Evolutionary conservation across 2,329 filamentous ascomycete species (phyloP).

Genomic region (Talaromyces rugulosus): DNA sequence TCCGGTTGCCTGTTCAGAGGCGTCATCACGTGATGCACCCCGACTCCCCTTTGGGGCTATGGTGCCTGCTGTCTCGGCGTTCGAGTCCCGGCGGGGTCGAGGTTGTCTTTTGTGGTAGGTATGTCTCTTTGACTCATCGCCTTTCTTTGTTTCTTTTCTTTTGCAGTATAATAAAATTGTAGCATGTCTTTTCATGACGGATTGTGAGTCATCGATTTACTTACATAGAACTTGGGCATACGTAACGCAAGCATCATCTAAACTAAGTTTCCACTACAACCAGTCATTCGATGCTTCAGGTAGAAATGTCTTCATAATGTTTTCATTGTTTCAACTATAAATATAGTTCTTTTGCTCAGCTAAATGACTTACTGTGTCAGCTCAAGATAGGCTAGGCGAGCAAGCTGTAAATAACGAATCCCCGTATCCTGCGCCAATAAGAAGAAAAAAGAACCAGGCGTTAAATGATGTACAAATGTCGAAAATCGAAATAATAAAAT

Average conservation of each 20-base stretch:
- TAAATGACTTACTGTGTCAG: neutral
- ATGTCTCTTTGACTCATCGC: neutral
- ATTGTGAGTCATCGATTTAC: neutral
- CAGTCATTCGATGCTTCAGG: neutral
- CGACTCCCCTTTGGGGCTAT: neutral
- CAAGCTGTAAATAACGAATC: neutral
- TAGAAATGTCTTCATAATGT: neutral
- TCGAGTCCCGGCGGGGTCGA: neutral
- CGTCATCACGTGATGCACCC: neutral
- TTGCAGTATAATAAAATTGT: neutral
- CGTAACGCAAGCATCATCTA: no score
- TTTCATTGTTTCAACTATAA: neutral
- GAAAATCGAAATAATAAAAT: neutral
- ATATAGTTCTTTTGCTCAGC: neutral
- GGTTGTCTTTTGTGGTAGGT: neutral
- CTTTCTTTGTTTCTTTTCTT: no score
- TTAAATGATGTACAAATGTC: slow-evolving; percentile 1
- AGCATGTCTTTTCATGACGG: neutral
- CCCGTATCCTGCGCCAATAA: neutral
- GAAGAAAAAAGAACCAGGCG: slow-evolving; percentile 1
- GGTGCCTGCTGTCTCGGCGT: neutral
- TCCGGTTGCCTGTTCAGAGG: neutral
- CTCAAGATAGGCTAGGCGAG: neutral
- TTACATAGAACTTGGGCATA: neutral
- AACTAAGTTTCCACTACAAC: no score